phyloP scores from a whole-genome alignment of 78 protist species.

The Protostelium mycophagum region DNA sequence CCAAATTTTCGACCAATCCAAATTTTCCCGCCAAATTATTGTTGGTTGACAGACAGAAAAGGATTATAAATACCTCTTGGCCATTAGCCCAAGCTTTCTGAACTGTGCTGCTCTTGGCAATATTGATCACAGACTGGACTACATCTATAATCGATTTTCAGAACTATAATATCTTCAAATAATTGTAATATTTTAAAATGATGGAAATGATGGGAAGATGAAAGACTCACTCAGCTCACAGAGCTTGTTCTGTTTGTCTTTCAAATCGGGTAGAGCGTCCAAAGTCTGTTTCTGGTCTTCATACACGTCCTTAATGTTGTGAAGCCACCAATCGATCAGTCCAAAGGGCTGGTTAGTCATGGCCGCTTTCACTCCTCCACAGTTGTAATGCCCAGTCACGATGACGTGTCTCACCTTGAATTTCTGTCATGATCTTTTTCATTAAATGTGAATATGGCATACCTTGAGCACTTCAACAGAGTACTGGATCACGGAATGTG shows the following conservation, averaged over 20 bases:
- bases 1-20: too few relatives aligned
- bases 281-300: too few relatives aligned
- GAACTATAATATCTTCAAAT: constrained; percentile 10
- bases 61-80: too few relatives aligned
- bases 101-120: constrained; percentile 66
- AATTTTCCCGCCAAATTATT: too few relatives aligned
- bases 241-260: too few relatives aligned
- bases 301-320: constrained; percentile 78
- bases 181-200: constrained; percentile 23
- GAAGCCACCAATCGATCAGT: constrained; percentile 82
- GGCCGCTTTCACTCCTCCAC: constrained; percentile 80
- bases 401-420: constrained; percentile 86
- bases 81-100: constrained; percentile 61
- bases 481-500: constrained; percentile 72
- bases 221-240: too few relatives aligned
- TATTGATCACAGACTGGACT: constrained; percentile 70
- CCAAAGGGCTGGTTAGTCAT: constrained; percentile 34
- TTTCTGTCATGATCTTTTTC: too few relatives aligned
- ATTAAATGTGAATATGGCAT: too few relatives aligned
- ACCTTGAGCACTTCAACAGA: constrained; percentile 74
- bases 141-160: constrained; percentile 75
- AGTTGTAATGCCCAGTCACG: constrained; percentile 90
- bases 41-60: too few relatives aligned
- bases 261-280: too few relatives aligned
- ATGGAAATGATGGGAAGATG: too few relatives aligned